Base-by-base conservation (phyloP, 2,329 filamentous ascomycete genomes). In the Dactylellina sp. region DNA sequence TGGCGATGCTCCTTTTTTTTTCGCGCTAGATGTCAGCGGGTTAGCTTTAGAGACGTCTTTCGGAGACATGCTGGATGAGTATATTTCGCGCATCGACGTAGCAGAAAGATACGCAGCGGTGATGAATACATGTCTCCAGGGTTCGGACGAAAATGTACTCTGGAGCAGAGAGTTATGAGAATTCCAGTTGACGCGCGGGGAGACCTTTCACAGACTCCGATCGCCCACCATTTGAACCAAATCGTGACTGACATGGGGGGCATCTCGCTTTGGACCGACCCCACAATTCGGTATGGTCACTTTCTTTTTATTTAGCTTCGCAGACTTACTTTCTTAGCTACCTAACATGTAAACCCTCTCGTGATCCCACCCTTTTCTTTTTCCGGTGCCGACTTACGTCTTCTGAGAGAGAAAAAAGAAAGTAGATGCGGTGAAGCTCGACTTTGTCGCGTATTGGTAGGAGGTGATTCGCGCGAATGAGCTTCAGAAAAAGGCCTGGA, bases 361-460 rank as follows among this genome's bases (percentile, higher is more conserved):
- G 66, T 71, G 66, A 71, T 71, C 59, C 28, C 65, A 62, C 47
- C 49, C 20, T 16, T 71, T 63, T 64, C 59, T 71, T 71, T 71
- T 71, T 64, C 20, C 37, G 47, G 56, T 71, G 57, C 56, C 59
- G 59, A 46, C 50, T 71, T 71, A 62, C 66, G 49, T 62, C 66
- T 63, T 71, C 55, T 50, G 16, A 6, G 25, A 11, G 47, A 39
- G 40, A 20, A 57, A 64, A 64, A 64, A 52, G 44, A 57, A 52
- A 44, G 28, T 39, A 39, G 35, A 49, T 20, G 18, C 20, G 16
- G 32, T 37, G 37, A 39, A 52, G 28, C 32, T 64, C 16, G 61
- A 40, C 59, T 39, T 44, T 39, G 66, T 71, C 66, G 66, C 66
- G 66, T 71, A 63, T 16, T 50, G 57, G 52, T 50, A 63, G 56